Evolutionary conservation across 2,329 filamentous ascomycete genomes (phyloP).

Genomic region (Phialophora chinensis): DNA sequence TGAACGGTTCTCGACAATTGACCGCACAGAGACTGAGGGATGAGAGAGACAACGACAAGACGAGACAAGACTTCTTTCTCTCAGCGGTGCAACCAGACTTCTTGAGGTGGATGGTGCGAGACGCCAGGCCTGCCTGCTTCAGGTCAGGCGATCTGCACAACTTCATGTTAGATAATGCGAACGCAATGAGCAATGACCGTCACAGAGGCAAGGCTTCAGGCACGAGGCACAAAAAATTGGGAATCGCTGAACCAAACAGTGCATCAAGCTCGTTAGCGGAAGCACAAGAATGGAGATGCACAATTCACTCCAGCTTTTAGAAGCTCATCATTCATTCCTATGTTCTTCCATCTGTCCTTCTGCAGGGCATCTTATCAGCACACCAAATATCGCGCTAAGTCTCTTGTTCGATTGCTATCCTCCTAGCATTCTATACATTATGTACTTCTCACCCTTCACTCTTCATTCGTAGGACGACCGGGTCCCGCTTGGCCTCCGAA

Average conservation of each 20-base stretch:
- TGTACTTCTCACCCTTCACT: too few species aligned
- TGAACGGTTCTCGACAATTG: background rate
- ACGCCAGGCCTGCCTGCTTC: background rate
- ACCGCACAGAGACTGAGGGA: too few species aligned
- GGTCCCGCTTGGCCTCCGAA: background rate
- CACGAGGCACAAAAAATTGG: background rate
- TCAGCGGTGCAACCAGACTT: background rate
- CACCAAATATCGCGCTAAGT: too few species aligned
- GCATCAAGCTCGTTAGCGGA: too few species aligned
- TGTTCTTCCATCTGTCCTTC: too few species aligned
- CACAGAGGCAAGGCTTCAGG: background rate
- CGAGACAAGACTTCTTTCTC: background rate
- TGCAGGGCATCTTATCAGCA: too few species aligned
- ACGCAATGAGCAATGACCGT: background rate
- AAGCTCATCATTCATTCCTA: too few species aligned
- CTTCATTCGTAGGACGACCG: background rate
- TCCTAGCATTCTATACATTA: too few species aligned
- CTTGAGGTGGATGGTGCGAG: background rate
- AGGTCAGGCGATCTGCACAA: background rate
- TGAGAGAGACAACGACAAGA: background rate
- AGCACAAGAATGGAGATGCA: too few species aligned
- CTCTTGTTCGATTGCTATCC: too few species aligned
- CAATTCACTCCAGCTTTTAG: too few species aligned
- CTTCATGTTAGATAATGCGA: background rate
- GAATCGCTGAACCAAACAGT: too few species aligned